A percentile compares a stretch with the other conserved stretches of the same genome.
These are phyloP conservation scores for Sisymbrium irio DNA, from an alignment of 345 rosid genomes.

Conservation along the genomic window DNA sequence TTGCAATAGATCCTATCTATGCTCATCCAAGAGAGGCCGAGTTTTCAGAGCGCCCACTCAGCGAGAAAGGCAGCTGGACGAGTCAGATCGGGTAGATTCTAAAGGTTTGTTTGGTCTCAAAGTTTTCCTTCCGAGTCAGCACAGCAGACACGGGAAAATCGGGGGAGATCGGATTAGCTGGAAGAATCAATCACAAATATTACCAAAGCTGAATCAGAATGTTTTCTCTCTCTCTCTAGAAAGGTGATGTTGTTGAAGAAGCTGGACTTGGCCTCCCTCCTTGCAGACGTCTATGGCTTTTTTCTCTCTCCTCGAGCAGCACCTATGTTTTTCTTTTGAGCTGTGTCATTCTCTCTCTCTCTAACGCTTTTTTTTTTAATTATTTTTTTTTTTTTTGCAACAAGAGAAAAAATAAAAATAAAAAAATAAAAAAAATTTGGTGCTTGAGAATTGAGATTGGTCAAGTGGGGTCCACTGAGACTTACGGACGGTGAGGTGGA, in stretches of 20 bases:
- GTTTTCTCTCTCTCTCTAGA: background rate
- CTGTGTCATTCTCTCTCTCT: constrained; percentile 30
- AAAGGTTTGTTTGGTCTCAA: constrained; percentile 1
- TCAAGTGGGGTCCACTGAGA: constrained; percentile 34
- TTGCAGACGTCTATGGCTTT: constrained; percentile 39
- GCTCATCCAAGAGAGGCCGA: constrained; percentile 35
- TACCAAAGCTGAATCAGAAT: background rate
- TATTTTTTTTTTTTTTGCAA: background rate
- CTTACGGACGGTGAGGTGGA: constrained; percentile 28
- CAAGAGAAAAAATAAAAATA: background rate
- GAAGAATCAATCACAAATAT: background rate
- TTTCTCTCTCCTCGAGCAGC: constrained; percentile 29
- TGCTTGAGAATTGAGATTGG: constrained; percentile 31
- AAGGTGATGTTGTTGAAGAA: constrained; percentile 1
- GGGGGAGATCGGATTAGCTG: constrained; percentile 1
- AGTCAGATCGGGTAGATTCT: constrained; percentile 34
- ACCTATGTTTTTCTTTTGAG: constrained; percentile 33
- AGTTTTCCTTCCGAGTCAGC: background rate
- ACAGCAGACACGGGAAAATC: constrained; percentile 11
- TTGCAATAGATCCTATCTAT: constrained; percentile 24
- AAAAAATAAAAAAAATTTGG: too few species aligned
- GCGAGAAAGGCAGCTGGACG: constrained; percentile 15
- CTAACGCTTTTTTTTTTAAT: constrained; percentile 18
- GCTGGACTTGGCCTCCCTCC: constrained; percentile 28
- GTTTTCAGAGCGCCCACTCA: constrained; percentile 4